Base-by-base conservation (phyloP, 148 eudicot species). In the Nepenthes mirabilis region DNA sequence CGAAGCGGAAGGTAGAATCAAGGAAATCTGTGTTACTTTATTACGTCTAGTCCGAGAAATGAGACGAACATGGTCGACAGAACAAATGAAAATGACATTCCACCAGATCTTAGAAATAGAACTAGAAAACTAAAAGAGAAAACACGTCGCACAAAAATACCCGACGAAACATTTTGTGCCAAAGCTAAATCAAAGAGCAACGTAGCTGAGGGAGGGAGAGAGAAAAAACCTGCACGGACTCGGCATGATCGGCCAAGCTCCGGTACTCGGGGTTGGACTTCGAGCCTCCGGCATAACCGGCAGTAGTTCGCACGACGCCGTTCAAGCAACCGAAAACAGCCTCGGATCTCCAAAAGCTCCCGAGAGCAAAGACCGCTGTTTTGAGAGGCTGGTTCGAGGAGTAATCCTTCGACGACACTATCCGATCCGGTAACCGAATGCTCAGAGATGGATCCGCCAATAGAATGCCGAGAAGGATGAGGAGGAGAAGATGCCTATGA, bases 271-370 rank as follows among this genome's bases (percentile, higher is more conserved):
- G 98, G 34, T 79, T 83, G 14, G 47, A 32, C 62, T 77, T 88
- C 33, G 91, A 74, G 56, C 98, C 96, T 37, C 96, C 98, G 51
- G 91, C 76, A 71, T 93, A 93, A 1, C 98, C 98, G 32, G 65
- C 95, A 3, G 94, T 57, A 12, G 98, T 93, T 3, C 85, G 73
- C 3, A 86, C 81, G 71, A 93, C 91, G 59, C 98, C 98, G 52
- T 86, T 70, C 7, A 85, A 57, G 85, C 98, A 93, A 2, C 98
- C 98, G 53, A 88, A 93, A 9, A 78, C 86, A 1, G 96, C 72
- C 58, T 93, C 98, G 1, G 96, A 85, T 71, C 98, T 88, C 97
- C 98, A 93, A 70, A 93, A 93, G 82, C 98, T 80, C 40, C 98
- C 98, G 37, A 93, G 83, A 57, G 91, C 83, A 68, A 93, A 93